Conservation (phyloP, 2,329 filamentous ascomycete species). For the Trichoderma cornu-damae region DNA sequence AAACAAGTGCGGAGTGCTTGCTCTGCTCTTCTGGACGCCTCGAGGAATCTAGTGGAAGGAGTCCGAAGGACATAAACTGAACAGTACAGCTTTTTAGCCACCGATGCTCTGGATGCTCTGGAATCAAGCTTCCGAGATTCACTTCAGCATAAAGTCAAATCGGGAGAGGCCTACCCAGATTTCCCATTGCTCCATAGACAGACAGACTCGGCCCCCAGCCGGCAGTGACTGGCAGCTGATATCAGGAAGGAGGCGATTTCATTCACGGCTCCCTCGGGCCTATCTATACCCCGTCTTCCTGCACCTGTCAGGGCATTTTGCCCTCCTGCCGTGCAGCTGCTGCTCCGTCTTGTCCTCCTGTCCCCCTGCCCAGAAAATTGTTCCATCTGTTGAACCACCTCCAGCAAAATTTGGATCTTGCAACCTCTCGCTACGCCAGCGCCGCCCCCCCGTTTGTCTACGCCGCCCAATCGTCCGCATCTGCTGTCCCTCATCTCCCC, state of each 20-base stretch:
- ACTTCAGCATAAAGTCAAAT: background rate
- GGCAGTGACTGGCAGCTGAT: background rate
- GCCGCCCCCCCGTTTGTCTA: too few relatives aligned
- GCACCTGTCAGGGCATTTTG: background rate
- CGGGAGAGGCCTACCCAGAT: background rate
- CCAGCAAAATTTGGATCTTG: background rate
- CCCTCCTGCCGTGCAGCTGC: background rate
- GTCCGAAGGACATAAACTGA: too few relatives aligned
- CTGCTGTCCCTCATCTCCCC: too few relatives aligned
- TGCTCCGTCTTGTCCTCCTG: background rate
- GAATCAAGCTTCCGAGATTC: background rate
- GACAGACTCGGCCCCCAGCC: background rate
- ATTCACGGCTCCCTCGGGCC: background rate
- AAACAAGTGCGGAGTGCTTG: too few relatives aligned
- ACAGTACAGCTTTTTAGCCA: too few relatives aligned
- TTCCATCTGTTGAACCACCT: background rate
- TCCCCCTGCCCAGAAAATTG: background rate
- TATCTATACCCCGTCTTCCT: background rate
- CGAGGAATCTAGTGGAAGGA: too few relatives aligned
- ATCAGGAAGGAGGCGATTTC: background rate
- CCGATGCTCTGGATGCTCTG: background rate
- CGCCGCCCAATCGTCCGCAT: too few relatives aligned
- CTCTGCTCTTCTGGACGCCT: too few relatives aligned
- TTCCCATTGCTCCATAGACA: background rate
- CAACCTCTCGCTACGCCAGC: too few relatives aligned